Evolutionary conservation across 1,139 yeast species (phyloP).

Genomic region (Taiozyma sp.): DNA sequence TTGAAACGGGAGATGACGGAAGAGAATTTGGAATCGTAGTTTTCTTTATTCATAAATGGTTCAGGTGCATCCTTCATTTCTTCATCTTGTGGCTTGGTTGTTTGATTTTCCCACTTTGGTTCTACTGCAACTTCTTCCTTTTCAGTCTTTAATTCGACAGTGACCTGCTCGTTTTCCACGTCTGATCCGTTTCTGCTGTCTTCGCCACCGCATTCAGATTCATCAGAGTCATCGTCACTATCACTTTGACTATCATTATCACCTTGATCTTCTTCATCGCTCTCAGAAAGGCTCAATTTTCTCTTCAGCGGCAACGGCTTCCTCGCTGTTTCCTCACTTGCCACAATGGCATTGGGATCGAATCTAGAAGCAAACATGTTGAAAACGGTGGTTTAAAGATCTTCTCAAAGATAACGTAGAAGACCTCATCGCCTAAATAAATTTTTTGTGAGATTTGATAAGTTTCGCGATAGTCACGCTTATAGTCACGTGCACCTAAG

Average conservation of each 20-base stretch:
- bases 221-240: constrained; percentile 6
- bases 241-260: constrained; percentile 9
- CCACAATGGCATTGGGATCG: constrained; percentile 41
- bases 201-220: not conserved
- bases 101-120: too few species aligned
- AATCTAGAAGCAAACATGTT: constrained; percentile 61
- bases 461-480: too few species aligned
- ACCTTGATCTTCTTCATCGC: constrained; percentile 12
- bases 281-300: constrained; percentile 9
- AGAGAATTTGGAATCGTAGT: constrained; percentile 22
- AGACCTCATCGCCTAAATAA: not conserved
- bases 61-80: not conserved
- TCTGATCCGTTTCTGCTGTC: not conserved
- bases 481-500: too few species aligned
- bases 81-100: constrained; percentile 6
- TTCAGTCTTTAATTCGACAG: constrained; percentile 3
- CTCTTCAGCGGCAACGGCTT: constrained; percentile 6
- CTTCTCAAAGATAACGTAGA: not conserved
- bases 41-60: constrained; percentile 6
- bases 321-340: constrained; percentile 13
- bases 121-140: not conserved
- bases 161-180: constrained; percentile 6
- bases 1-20: constrained; percentile 39
- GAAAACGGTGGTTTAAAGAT: too few species aligned
- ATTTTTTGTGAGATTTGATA: not conserved